Evolutionary conservation across 306 rosid species (phyloP).

Genomic region (Cyclanthera cordifolia): DNA sequence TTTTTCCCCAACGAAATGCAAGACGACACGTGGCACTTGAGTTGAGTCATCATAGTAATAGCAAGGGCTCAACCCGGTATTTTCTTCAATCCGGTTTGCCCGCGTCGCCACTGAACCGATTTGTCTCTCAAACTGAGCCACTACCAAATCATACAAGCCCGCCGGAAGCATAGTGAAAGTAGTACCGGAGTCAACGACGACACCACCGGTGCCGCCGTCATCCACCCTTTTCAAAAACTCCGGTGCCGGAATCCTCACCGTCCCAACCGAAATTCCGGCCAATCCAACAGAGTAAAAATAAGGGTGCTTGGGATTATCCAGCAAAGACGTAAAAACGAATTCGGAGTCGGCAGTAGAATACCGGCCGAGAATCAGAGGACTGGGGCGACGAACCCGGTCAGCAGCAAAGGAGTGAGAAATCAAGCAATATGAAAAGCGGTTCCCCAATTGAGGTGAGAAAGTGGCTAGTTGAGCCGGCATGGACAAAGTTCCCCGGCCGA

Average conservation of each 20-base stretch:
- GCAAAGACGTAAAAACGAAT: slow-evolving; percentile 62
- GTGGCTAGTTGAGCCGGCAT: slow-evolving; percentile 63
- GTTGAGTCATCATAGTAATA: slow-evolving; percentile 30
- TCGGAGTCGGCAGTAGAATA: slow-evolving; percentile 17
- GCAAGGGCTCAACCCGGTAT: slow-evolving; percentile 73
- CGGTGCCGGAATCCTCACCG: slow-evolving; percentile 42
- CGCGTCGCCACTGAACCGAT: slow-evolving; percentile 44
- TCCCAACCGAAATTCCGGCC: slow-evolving; percentile 56
- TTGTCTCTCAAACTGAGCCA: slow-evolving; percentile 52
- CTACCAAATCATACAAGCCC: slow-evolving; percentile 46
- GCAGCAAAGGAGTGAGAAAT: slow-evolving; percentile 70
- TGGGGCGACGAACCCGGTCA: slow-evolving; percentile 48
- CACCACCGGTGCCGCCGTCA: slow-evolving; percentile 47
- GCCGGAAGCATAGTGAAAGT: slow-evolving; percentile 84
- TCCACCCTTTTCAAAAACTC: slow-evolving; percentile 40
- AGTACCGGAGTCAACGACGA: slow-evolving; percentile 89
- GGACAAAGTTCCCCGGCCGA: slow-evolving; percentile 68
- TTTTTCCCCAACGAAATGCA: slow-evolving; percentile 55
- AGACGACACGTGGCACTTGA: slow-evolving; percentile 41
- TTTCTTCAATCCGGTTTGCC: slow-evolving; percentile 48
- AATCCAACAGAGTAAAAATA: slow-evolving; percentile 71
- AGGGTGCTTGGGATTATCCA: slow-evolving; percentile 70
- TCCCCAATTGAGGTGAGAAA: slow-evolving; percentile 56
- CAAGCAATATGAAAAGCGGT: slow-evolving; percentile 73
- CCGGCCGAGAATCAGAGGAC: slow-evolving; percentile 78